These are phyloP conservation scores for Aspergillus incahuasiensis DNA, from an alignment of 495 filamentous ascomycete genomes.

Conservation along the genomic window DNA sequence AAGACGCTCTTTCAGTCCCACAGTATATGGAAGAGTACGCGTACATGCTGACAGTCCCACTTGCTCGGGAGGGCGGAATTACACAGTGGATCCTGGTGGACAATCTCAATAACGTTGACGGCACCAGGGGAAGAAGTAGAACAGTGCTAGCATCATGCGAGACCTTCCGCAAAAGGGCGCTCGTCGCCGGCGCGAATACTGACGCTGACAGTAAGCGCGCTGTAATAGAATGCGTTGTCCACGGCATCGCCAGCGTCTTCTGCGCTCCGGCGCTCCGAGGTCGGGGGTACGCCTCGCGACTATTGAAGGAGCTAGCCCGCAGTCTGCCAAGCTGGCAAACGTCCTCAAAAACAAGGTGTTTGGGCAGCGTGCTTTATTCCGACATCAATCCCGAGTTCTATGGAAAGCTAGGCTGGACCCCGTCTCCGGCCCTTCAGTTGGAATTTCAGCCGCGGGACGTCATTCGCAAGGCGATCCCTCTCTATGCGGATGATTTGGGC, in stretches of 20 bases:
- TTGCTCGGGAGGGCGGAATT: neutral
- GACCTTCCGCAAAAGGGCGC: neutral
- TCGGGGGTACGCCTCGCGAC: neutral
- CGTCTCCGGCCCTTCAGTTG: neutral
- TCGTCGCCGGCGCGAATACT: neutral
- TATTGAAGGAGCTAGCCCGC: neutral
- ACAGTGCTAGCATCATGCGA: constrained; percentile 5
- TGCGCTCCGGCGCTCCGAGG: neutral
- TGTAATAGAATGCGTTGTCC: neutral
- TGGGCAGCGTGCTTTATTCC: constrained; percentile 2
- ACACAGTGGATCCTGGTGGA: constrained; percentile 4
- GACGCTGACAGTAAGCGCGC: neutral
- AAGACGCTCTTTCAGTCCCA: neutral
- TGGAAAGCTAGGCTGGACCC: neutral
- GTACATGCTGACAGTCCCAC: neutral
- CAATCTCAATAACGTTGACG: neutral
- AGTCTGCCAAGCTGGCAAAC: neutral
- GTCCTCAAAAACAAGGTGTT: neutral
- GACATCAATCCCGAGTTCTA: constrained; percentile 1
- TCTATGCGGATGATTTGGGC: neutral
- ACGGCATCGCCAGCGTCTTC: constrained; percentile 5
- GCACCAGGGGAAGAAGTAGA: neutral
- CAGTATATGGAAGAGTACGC: constrained; percentile 3
- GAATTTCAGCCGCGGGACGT: neutral
- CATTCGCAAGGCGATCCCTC: neutral